Percentiles rank a stretch among this genome's conserved stretches.
Evolutionary conservation across 768 basidiomycete species (phyloP).

Genomic region (Chalciporus pseudorubinellus): DNA sequence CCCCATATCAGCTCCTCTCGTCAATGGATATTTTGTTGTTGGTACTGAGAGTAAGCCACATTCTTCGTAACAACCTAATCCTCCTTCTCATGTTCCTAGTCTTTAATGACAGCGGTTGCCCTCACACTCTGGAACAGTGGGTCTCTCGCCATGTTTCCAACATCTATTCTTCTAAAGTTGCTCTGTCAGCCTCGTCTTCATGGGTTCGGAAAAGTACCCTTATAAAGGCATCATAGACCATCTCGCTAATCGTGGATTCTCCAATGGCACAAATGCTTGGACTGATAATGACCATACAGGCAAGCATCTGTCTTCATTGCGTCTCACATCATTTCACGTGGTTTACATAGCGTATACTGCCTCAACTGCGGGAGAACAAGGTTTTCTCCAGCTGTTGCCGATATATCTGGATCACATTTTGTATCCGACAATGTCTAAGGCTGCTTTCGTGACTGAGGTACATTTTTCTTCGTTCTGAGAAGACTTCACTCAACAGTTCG

Average conservation of each 20-base stretch:
- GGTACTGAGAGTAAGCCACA: conserved; percentile 76
- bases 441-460: conserved; percentile 73
- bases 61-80: neutral
- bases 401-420: conserved; percentile 96
- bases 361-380: conserved; percentile 91
- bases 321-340: neutral
- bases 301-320: neutral
- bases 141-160: conserved; percentile 24
- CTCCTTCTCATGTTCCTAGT: conserved; percentile 44
- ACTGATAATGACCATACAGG: conserved; percentile 89
- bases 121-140: conserved; percentile 95
- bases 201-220: conserved; percentile 94
- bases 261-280: conserved; percentile 94
- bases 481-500: conserved; percentile 5
- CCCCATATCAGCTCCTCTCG: conserved; percentile 63
- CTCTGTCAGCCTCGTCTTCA: conserved; percentile 71
- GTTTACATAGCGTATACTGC: conserved; percentile 76
- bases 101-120: conserved; percentile 92
- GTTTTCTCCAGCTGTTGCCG: conserved; percentile 79
- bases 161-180: conserved; percentile 2
- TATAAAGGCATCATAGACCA: conserved; percentile 96
- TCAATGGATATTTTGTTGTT: conserved; percentile 89
- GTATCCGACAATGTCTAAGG: conserved; percentile 90
- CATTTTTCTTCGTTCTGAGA: conserved; percentile 1
- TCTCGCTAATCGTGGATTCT: conserved; percentile 91